phyloP scores from a whole-genome alignment of 2,329 filamentous ascomycete genomes.

The Botryosphaeria agaves region DNA sequence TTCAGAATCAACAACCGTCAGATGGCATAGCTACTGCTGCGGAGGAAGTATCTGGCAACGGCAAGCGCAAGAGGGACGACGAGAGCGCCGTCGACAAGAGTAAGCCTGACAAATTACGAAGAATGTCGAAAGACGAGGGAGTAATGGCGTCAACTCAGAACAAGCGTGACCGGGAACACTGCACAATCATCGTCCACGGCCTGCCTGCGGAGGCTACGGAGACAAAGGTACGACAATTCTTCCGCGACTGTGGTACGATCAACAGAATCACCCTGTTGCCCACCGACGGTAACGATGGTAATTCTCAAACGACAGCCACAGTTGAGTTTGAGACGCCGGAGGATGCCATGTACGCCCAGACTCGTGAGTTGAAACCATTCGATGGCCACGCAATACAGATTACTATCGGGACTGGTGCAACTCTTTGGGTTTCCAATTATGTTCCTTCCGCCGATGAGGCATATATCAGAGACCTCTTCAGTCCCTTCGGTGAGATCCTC shows the following conservation, averaged over 20 bases:
- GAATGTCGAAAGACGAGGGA: too few relatives aligned
- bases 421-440: slow-evolving; percentile 82
- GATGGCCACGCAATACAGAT: slow-evolving; percentile 58
- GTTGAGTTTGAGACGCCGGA: slow-evolving; percentile 74
- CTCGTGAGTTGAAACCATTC: slow-evolving; percentile 66
- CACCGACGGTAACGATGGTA: slow-evolving; percentile 43
- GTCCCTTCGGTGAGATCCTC: slow-evolving; percentile 62
- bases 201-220: slow-evolving; percentile 54
- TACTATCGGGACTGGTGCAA: slow-evolving; percentile 56
- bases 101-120: slow-evolving; percentile 35
- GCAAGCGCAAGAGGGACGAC: slow-evolving; percentile 61
- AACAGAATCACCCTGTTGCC: slow-evolving; percentile 55
- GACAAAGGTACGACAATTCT: slow-evolving; percentile 69
- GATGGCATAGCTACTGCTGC: slow-evolving; percentile 10
- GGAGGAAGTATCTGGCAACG: slow-evolving; percentile 11
- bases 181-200: slow-evolving; percentile 65
- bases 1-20: too few relatives aligned
- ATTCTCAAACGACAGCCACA: slow-evolving; percentile 54
- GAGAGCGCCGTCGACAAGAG: slow-evolving; percentile 49
- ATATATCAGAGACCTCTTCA: slow-evolving; percentile 52
- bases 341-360: slow-evolving; percentile 65
- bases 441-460: slow-evolving; percentile 57
- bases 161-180: slow-evolving; percentile 81
- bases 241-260: slow-evolving; percentile 76
- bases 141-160: slow-evolving; percentile 16